These are phyloP conservation scores for Colletotrichum agaves DNA, from an alignment of 2,329 filamentous ascomycete genomes.

Conservation along the genomic window DNA sequence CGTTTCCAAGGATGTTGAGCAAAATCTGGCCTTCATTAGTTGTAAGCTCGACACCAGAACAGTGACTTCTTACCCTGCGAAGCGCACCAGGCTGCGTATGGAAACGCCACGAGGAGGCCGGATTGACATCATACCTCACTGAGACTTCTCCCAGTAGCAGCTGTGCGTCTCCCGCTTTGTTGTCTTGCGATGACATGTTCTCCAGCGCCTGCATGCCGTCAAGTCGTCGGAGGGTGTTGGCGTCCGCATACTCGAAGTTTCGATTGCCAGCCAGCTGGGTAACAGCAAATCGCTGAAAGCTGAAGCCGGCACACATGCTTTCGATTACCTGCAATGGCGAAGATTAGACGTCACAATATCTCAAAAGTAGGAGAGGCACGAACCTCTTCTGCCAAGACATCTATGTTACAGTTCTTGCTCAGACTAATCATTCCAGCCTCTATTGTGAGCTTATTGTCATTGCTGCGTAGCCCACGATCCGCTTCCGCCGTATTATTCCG, in stretches of 20 bases:
- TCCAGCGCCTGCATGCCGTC: conserved; percentile 38
- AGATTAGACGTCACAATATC: too few species aligned
- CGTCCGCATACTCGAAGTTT: conserved; percentile 19
- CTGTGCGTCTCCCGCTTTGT: conserved; percentile 6
- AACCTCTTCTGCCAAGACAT: conserved; percentile 47
- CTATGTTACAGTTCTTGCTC: conserved; percentile 45
- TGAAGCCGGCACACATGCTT: conserved; percentile 50
- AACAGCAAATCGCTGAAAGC: conserved; percentile 44
- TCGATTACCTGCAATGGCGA: conserved; percentile 45
- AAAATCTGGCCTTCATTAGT: conserved; percentile 57
- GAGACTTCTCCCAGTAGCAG: conserved; percentile 44
- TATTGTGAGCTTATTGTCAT: conserved; percentile 18
- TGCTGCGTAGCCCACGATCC: conserved; percentile 21
- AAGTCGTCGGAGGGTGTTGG: conserved; percentile 21
- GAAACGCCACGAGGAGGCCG: conserved; percentile 60
- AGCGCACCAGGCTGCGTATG: conserved; percentile 63
- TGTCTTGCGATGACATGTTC: conserved; percentile 25
- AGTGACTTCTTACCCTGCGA: not conserved
- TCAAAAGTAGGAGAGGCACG: too few species aligned
- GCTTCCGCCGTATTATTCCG: conserved; percentile 26
- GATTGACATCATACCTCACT: conserved; percentile 63
- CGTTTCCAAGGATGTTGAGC: conserved; percentile 72
- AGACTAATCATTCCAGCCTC: conserved; percentile 40
- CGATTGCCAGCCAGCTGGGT: conserved; percentile 4
- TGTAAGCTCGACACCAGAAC: not conserved